Percentiles rank a stretch among this genome's conserved stretches.
Conservation (phyloP, 805 yeast species). For the Torulaspora indica region DNA sequence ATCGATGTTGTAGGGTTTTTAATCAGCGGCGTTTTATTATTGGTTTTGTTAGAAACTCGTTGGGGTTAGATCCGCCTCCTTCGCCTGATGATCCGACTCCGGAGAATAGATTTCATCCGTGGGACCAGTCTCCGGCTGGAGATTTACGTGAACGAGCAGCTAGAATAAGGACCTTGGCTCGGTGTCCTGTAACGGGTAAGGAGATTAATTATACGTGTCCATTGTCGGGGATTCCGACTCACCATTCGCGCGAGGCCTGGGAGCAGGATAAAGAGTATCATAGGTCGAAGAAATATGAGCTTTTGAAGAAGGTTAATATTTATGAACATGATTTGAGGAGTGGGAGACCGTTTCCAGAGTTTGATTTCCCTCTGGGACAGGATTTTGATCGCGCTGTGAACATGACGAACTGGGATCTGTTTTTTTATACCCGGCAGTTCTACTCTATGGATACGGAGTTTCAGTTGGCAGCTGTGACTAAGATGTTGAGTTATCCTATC, state of each 20-base stretch:
- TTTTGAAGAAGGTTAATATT: constrained; percentile 78
- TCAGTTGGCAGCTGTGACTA: constrained; percentile 91
- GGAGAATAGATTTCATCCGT: constrained; percentile 70
- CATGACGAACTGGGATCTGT: constrained; percentile 85
- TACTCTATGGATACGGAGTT: constrained; percentile 96
- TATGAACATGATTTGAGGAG: constrained; percentile 93
- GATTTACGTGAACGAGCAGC: constrained; percentile 91
- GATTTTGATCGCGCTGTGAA: constrained; percentile 71
- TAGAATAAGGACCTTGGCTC: constrained; percentile 76
- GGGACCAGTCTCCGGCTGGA: constrained; percentile 90
- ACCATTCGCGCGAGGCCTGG: constrained; percentile 88
- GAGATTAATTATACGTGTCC: constrained; percentile 88
- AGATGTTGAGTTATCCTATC: constrained; percentile 87
- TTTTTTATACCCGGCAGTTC: constrained; percentile 86
- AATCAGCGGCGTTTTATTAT: constrained; percentile 30
- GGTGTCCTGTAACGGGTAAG: constrained; percentile 83
- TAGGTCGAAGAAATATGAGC: constrained; percentile 56
- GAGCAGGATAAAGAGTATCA: constrained; percentile 72
- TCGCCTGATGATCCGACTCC: constrained; percentile 64
- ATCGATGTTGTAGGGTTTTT: constrained; percentile 5
- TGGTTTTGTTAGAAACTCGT: constrained; percentile 43
- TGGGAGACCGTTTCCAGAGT: constrained; percentile 92
- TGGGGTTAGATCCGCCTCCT: constrained; percentile 59
- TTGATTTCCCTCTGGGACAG: constrained; percentile 82
- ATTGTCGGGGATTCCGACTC: constrained; percentile 92